Conservation (phyloP, 371 early-diverging fungal species). For the Saksenaea vasiformis region DNA sequence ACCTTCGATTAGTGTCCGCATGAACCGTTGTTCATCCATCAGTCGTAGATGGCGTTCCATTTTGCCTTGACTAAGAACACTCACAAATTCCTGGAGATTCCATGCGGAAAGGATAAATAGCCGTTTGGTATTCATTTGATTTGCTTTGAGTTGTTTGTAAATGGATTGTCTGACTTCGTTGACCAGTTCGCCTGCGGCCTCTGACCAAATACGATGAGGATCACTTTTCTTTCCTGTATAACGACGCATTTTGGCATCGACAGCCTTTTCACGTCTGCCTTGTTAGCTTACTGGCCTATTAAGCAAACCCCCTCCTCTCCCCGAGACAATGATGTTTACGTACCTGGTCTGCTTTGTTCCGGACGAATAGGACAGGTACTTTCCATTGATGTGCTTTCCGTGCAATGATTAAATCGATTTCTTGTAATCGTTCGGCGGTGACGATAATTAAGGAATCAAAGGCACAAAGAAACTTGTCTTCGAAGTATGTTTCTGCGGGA, state of each 20-base stretch:
- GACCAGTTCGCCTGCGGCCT: conserved; percentile 39
- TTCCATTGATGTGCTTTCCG: conserved; percentile 33
- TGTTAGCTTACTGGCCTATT: no score
- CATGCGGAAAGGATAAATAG: conserved; percentile 47
- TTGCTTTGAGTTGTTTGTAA: conserved; percentile 35
- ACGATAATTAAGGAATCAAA: conserved; percentile 53
- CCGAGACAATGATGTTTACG: no score
- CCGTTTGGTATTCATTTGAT: conserved; percentile 31
- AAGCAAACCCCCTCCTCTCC: no score
- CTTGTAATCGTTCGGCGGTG: conserved; percentile 44
- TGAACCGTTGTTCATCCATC: conserved; percentile 45
- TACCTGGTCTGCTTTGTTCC: conserved; percentile 53
- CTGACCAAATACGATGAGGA: conserved; percentile 25
- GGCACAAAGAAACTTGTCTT: conserved; percentile 47
- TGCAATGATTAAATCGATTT: conserved; percentile 39
- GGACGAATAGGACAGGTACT: conserved; percentile 42
- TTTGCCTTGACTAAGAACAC: conserved; percentile 32
- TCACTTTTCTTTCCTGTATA: conserved; percentile 14
- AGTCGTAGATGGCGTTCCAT: conserved; percentile 18
- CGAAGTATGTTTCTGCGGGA: conserved; percentile 46
- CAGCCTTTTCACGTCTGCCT: conserved; percentile 22
- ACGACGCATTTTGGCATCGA: conserved; percentile 35
- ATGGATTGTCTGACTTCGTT: conserved; percentile 39
- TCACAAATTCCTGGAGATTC: conserved; percentile 39
- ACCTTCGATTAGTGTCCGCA: conserved; percentile 42